Conservation (phyloP, 257 asterid species). For the Ocimum tenuiflorum region DNA sequence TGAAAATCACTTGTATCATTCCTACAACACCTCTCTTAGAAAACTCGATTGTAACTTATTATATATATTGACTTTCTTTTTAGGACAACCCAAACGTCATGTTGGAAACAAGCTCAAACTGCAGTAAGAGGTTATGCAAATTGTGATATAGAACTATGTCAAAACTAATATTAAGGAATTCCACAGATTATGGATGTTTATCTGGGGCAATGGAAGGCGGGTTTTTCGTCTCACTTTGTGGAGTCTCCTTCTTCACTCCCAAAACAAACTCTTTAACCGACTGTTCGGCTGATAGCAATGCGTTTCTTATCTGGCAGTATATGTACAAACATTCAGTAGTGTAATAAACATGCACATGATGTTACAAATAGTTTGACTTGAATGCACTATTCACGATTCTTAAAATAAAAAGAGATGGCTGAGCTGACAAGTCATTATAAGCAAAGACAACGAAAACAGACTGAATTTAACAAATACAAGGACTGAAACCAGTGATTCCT, state of each 20-base stretch:
- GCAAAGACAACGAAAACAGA: background rate
- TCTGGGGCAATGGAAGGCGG: constrained; percentile 33
- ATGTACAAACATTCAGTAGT: constrained; percentile 2
- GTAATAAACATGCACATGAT: background rate
- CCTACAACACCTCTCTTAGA: too few species aligned
- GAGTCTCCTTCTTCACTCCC: constrained; percentile 44
- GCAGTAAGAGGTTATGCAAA: background rate
- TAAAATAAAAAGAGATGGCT: too few species aligned
- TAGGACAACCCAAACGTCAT: background rate
- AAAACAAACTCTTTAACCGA: constrained; percentile 59
- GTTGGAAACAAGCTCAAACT: background rate
- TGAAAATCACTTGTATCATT: too few species aligned
- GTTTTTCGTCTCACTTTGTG: constrained; percentile 32
- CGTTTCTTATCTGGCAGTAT: constrained; percentile 47
- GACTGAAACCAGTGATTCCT: background rate
- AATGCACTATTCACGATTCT: background rate
- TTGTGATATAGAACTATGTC: background rate
- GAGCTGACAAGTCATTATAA: background rate
- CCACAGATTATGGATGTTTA: constrained; percentile 34
- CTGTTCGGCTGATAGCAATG: constrained; percentile 49
- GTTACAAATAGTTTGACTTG: background rate
- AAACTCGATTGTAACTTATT: too few species aligned
- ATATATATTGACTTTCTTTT: too few species aligned
- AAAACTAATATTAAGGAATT: constrained; percentile 4
- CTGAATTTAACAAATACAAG: background rate